These are phyloP conservation scores for Arabidopsis arenosa DNA, from an alignment of 345 rosid species.

Conservation along the genomic window DNA sequence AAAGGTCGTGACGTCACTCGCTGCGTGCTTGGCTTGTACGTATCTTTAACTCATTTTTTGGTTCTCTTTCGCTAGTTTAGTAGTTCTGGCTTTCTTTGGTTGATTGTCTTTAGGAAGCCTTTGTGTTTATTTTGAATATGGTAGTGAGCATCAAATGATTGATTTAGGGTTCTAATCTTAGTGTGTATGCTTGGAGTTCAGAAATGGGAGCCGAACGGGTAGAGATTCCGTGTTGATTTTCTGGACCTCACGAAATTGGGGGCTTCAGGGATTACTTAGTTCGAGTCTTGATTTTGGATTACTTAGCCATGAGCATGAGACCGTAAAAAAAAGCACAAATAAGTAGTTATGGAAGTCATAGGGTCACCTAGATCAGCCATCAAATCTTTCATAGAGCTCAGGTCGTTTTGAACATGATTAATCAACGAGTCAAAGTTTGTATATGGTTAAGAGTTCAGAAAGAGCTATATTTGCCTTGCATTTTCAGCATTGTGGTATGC, in stretches of 20 bases:
- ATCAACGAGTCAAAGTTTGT: constrained; percentile 2
- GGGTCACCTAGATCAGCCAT: background rate
- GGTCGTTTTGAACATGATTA: background rate
- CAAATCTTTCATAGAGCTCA: background rate
- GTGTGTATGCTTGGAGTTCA: background rate
- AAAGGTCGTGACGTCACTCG: constrained; percentile 95
- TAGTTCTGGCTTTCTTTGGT: background rate
- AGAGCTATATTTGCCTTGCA: background rate
- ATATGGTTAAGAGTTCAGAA: background rate
- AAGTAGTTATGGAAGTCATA: too few species aligned
- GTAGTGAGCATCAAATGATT: background rate
- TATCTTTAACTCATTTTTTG: background rate
- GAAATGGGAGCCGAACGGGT: background rate
- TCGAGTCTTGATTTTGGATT: too few species aligned
- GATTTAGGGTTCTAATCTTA: constrained; percentile 6
- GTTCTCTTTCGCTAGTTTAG: constrained; percentile 13
- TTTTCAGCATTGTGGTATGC: background rate
- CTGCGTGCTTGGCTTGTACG: constrained; percentile 91
- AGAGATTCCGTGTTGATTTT: background rate
- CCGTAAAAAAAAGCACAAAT: too few species aligned
- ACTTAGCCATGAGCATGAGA: too few species aligned
- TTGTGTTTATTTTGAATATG: background rate
- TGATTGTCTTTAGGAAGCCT: background rate
- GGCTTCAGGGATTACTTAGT: background rate
- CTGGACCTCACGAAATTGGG: background rate